Base-by-base conservation (phyloP, 1,284 basidiomycete species). In the Pascua guehoae region DNA sequence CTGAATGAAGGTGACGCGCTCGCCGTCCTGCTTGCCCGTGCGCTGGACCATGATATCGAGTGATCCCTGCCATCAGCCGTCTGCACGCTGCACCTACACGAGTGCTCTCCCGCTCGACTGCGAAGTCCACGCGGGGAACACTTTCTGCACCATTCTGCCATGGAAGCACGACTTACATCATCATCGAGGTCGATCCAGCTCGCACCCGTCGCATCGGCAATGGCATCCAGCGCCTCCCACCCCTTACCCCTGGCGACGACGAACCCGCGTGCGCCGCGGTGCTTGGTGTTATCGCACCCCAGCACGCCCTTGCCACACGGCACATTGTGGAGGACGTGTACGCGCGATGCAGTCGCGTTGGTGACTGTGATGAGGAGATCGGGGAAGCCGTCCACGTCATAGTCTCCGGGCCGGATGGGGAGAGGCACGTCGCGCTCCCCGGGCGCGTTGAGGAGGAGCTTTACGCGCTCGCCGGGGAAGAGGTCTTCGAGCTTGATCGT, bases 121-220 rank as follows among this genome's bases (percentile, higher is more conserved):
- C 14, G 15, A 32, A 5, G 5, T 18, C 12, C 24, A 7, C 40
- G 4, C 41, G 7, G 41, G 41, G 7, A 9, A 8, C 15, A 15
- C 11, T 15, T n/a, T n/a, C 49, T 51, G 36, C 10, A 32, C 36
- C 4, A 42, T 18, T 12, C 24, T 32, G 24, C 24, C 24, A 32
- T 32, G 4, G 4, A 3, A 3, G 24, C 4, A 5, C n/a, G 18
- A 74, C 88, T 71, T 66, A 92, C 93, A 75, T 99, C 95, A 71
- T 98, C 96, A 70, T 97, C 95, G 70, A 98, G 80, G 75, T 99
- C 96, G 55, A 98, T 68, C 77, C 94, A 95, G 16, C 87, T 83
- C 1, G 86, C 86, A 17, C 86, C 84, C 42, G 86, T 81, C 0
- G 89, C 94, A 74, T 98, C 94, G 56, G 81, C 83, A 11, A 97